Evolutionary conservation across 306 rosid genomes (phyloP).

Genomic region (Glycine tomentella): DNA sequence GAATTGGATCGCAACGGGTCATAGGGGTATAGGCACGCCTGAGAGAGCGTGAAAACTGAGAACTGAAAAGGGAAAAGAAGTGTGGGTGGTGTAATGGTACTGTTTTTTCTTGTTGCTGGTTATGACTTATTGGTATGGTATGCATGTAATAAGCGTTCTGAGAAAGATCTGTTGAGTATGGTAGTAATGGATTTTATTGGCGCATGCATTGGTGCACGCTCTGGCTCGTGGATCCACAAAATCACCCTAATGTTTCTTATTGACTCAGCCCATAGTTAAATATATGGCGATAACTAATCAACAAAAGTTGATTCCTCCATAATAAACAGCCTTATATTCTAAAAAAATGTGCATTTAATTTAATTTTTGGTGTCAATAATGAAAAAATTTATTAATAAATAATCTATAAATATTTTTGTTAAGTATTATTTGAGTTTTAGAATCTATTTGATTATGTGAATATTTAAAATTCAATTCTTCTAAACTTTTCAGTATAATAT

Average conservation of each 20-base stretch:
- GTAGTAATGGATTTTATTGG: constrained; percentile 20
- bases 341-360: too few relatives aligned
- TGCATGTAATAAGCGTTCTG: not conserved
- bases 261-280: constrained; percentile 35
- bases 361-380: too few relatives aligned
- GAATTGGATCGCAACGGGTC: constrained; percentile 37
- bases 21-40: constrained; percentile 39
- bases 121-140: not conserved
- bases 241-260: not conserved
- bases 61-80: constrained; percentile 2
- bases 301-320: too few relatives aligned
- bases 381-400: too few relatives aligned
- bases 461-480: too few relatives aligned
- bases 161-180: not conserved
- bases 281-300: too few relatives aligned
- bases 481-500: too few relatives aligned
- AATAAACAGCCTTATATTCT: too few relatives aligned
- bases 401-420: too few relatives aligned
- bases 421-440: too few relatives aligned
- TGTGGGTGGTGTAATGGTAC: not conserved
- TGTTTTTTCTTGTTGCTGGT: not conserved
- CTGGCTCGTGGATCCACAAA: constrained; percentile 46
- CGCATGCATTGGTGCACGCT: constrained; percentile 51
- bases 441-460: too few relatives aligned
- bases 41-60: constrained; percentile 37